Evolutionary conservation across 257 asterid genomes (phyloP), one percentile per base, ranked within the genome.

Genomic region (Rauvolfia tetraphylla): DNA sequence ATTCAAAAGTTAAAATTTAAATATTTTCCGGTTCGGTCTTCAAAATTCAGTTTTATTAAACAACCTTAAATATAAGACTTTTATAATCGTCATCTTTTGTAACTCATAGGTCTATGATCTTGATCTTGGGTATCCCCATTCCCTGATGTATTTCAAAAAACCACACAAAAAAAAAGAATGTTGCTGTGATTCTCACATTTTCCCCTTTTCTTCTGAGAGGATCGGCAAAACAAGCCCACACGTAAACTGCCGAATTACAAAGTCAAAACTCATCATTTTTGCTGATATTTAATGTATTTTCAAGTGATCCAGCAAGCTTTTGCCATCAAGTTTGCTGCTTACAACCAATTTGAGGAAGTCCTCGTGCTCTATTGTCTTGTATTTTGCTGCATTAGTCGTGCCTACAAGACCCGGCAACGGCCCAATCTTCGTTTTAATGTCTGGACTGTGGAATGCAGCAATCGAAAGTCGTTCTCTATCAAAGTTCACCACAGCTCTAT

Each of bases 241-340:
- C n/a, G n/a, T 4, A 53, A 53, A 53, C 27, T 56, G 51, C 8
- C 10, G 51, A 46, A 46, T 41, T 46, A 46, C 51, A 46, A 46
- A 46, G 14, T 46, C 14, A 46, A 46, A 46, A 46, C 14, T 46
- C 10, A 41, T 41, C 8, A 41, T 46, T 46, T 7, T 63, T 27
- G 0, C 5, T 46, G 14, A 46, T 46, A n/a, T 5, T 65, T 49
- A 39, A 41, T 41, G n/a, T 59, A 81, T 44, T 58, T 54, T 84
- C 80, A 81, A 18, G 1, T 75, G 75, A 57, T 78, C 68, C 68
- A 80, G 15, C 27, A 80, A 72, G 80, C 76, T 78, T 63, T 83
- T 80, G 41, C 85, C 89, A 80, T 85, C 85, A 48, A 83, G 89
- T 77, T 84, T 79, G 71, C 67, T 83, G n/a, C 71, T 56, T 31